phyloP scores from a whole-genome alignment of 2,329 filamentous ascomycete species.

The Rhytidhysteron rufulum region DNA sequence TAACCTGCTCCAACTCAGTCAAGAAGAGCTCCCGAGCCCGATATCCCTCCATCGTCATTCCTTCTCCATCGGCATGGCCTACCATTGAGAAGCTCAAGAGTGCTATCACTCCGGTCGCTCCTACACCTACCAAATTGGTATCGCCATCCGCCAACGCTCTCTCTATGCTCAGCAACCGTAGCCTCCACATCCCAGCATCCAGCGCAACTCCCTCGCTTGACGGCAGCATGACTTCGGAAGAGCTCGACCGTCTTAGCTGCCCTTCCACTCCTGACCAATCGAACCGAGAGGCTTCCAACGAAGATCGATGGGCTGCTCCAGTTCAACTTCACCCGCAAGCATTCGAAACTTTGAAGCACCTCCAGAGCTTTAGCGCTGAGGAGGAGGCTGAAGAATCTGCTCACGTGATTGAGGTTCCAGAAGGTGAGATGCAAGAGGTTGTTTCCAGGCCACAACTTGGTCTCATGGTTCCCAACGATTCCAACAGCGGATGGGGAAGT shows the following conservation, averaged over 20 bases:
- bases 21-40: slow-evolving; percentile 46
- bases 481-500: slow-evolving; percentile 32
- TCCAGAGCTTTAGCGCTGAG: slow-evolving; percentile 45
- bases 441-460: slow-evolving; percentile 43
- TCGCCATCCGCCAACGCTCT: slow-evolving; percentile 73
- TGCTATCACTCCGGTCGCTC: slow-evolving; percentile 52
- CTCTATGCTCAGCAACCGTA: slow-evolving; percentile 60
- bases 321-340: slow-evolving; percentile 70
- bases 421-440: slow-evolving; percentile 62
- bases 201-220: slow-evolving; percentile 86
- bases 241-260: slow-evolving; percentile 76
- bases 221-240: slow-evolving; percentile 83
- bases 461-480: slow-evolving; percentile 29
- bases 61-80: slow-evolving; percentile 54
- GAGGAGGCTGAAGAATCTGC: slow-evolving; percentile 18
- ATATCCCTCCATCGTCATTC: slow-evolving; percentile 59
- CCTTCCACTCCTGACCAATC: slow-evolving; percentile 70
- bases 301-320: slow-evolving; percentile 60
- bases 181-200: slow-evolving; percentile 64
- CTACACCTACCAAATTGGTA: slow-evolving; percentile 52
- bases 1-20: slow-evolving; percentile 51
- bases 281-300: slow-evolving; percentile 44
- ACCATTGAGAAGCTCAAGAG: slow-evolving; percentile 53
- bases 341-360: slow-evolving; percentile 71
- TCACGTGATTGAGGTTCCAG: slow-evolving; percentile 40